These are phyloP conservation scores for Penicillium nordicum DNA, from an alignment of 2,329 filamentous ascomycete species.

Conservation along the genomic window DNA sequence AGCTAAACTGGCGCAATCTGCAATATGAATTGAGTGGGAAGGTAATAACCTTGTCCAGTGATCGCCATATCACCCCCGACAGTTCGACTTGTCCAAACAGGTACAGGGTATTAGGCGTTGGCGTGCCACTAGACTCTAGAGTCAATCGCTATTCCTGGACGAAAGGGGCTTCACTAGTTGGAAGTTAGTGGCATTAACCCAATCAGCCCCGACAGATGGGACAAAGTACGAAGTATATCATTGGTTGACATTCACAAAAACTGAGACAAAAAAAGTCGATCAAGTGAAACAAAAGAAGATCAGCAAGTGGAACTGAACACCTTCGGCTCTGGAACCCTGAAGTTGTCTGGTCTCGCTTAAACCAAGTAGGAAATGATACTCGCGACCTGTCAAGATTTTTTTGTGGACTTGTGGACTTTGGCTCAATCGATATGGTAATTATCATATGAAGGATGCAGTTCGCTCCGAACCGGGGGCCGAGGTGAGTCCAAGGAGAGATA, in stretches of 20 bases:
- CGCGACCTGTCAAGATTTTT: conserved; percentile 9
- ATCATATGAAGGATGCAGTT: conserved; percentile 6
- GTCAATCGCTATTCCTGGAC: background rate
- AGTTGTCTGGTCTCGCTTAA: conserved; percentile 17
- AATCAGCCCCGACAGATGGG: background rate
- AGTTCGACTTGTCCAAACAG: background rate
- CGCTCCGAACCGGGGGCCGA: conserved; percentile 2
- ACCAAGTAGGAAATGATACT: conserved; percentile 18
- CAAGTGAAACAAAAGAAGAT: background rate
- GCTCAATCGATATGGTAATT: background rate
- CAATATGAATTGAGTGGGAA: background rate
- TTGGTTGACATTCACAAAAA: background rate
- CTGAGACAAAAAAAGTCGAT: background rate
- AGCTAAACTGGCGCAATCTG: background rate
- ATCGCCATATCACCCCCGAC: background rate
- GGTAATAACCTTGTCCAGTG: background rate
- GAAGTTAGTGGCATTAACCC: background rate
- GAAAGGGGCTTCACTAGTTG: background rate
- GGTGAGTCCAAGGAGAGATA: background rate
- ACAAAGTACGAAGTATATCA: background rate
- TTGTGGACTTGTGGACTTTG: background rate
- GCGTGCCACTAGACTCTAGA: background rate
- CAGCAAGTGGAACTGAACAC: background rate
- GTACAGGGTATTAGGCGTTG: background rate
- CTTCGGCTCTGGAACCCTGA: background rate